Conservation (phyloP, 371 early-diverging fungal genomes). For the Actinomortierella wolfii region DNA sequence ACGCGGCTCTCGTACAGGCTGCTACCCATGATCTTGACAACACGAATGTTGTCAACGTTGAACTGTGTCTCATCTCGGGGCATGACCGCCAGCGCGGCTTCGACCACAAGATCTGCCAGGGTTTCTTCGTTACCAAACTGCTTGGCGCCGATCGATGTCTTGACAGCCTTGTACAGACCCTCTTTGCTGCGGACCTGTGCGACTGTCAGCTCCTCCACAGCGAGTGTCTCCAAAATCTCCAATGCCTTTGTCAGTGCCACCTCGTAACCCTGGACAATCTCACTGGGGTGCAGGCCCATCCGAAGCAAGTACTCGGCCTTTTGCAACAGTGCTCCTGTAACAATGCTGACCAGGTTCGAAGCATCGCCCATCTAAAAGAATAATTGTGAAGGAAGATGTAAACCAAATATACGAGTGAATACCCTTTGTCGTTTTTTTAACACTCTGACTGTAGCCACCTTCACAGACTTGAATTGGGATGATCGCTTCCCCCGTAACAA, state of each 20-base stretch:
- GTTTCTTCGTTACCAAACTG: conserved; percentile 95
- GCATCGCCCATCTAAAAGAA: conserved; percentile 82
- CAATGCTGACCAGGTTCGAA: conserved; percentile 94
- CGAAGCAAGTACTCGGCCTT: conserved; percentile 92
- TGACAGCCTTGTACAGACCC: conserved; percentile 75
- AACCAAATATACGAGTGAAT: no score
- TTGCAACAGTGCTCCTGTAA: conserved; percentile 93
- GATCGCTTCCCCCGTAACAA: no score
- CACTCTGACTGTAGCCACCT: no score
- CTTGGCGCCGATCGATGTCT: conserved; percentile 86
- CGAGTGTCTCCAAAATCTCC: conserved; percentile 76
- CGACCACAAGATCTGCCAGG: conserved; percentile 78
- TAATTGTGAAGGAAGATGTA: not conserved
- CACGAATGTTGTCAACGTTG: conserved; percentile 95
- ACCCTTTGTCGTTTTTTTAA: no score
- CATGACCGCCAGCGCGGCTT: conserved; percentile 91
- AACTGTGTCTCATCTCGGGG: conserved; percentile 85
- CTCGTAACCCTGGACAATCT: conserved; percentile 94
- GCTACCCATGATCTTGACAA: conserved; percentile 98
- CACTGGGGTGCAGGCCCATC: conserved; percentile 94
- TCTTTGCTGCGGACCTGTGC: conserved; percentile 55
- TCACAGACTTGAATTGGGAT: no score
- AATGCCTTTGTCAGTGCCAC: conserved; percentile 86
- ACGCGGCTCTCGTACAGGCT: conserved; percentile 91
- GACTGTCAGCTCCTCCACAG: conserved; percentile 61